These are phyloP conservation scores for Cercophora samala DNA, from an alignment of 495 filamentous ascomycete species.

Conservation along the genomic window DNA sequence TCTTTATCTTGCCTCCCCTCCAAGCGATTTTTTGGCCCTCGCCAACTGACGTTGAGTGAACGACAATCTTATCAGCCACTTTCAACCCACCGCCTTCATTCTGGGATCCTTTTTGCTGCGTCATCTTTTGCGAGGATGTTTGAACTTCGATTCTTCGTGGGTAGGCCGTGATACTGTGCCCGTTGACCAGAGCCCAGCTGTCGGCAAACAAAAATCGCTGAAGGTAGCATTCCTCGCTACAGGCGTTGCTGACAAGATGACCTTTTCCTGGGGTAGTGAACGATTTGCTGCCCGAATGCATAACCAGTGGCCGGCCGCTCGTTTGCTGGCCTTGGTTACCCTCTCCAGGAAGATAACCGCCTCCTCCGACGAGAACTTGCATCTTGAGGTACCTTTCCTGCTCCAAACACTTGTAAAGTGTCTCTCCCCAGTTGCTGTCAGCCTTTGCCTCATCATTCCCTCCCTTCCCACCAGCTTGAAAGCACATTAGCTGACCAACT, in stretches of 20 bases:
- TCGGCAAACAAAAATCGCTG: neutral
- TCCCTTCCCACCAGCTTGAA: conserved; percentile 25
- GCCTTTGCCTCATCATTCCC: neutral
- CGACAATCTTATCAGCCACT: neutral
- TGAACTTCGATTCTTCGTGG: neutral
- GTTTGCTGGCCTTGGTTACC: neutral
- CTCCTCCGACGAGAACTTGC: neutral
- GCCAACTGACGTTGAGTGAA: neutral
- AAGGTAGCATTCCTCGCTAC: neutral
- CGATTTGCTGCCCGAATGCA: neutral
- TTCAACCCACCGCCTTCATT: neutral
- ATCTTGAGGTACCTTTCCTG: neutral
- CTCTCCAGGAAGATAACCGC: neutral
- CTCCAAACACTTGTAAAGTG: conserved; percentile 52
- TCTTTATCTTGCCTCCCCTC: conserved; percentile 31
- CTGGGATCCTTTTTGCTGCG: conserved; percentile 19
- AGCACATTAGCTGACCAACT: conserved; percentile 35
- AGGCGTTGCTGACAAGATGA: neutral
- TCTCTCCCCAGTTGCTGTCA: conserved; percentile 30
- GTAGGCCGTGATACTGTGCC: conserved; percentile 4
- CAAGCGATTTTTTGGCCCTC: conserved; percentile 23
- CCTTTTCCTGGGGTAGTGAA: neutral
- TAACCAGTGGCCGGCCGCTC: neutral
- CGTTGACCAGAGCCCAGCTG: neutral
- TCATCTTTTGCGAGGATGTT: conserved; percentile 16